Evolutionary conservation across 768 basidiomycete species (phyloP).

Genomic region (Porphyrellus cyaneotinctus): DNA sequence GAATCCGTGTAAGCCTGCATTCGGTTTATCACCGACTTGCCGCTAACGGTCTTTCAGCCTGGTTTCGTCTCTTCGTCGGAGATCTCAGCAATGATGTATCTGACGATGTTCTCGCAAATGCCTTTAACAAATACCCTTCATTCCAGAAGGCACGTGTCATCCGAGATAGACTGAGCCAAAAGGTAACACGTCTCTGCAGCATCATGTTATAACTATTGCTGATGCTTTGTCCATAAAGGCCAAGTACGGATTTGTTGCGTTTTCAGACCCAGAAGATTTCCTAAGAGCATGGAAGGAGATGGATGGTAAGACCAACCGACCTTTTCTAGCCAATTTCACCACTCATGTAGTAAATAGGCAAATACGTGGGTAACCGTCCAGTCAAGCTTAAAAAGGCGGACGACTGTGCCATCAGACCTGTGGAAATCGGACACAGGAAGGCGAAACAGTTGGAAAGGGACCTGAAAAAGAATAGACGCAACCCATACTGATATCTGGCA

Average conservation of each 20-base stretch:
- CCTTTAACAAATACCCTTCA: conserved; percentile 89
- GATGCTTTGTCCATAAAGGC: conserved; percentile 48
- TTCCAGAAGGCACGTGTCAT: conserved; percentile 96
- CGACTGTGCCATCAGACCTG: conserved; percentile 77
- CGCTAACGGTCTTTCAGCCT: conserved; percentile 49
- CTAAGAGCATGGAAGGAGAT: conserved; percentile 99
- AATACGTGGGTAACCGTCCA: conserved; percentile 98
- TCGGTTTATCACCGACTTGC: neutral
- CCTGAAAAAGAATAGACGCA: conserved; percentile 82
- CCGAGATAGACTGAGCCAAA: conserved; percentile 88
- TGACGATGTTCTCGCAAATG: conserved; percentile 88
- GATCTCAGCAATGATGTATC: conserved; percentile 98
- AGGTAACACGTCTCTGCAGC: conserved; percentile 46
- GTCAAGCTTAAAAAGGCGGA: conserved; percentile 95
- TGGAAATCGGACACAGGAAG: conserved; percentile 91
- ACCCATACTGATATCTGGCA: conserved; percentile 60
- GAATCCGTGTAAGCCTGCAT: conserved; percentile 76
- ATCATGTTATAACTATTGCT: neutral
- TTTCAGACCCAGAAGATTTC: conserved; percentile 98
- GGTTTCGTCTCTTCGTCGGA: conserved; percentile 97
- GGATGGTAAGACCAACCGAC: conserved; percentile 65
- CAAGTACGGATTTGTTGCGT: conserved; percentile 95
- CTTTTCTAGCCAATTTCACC: neutral
- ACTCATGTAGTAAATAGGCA: conserved; percentile 49
- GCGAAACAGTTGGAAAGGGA: conserved; percentile 88